Base-by-base conservation (phyloP, 2,329 filamentous ascomycete species). In the Blastomyces parvus region DNA sequence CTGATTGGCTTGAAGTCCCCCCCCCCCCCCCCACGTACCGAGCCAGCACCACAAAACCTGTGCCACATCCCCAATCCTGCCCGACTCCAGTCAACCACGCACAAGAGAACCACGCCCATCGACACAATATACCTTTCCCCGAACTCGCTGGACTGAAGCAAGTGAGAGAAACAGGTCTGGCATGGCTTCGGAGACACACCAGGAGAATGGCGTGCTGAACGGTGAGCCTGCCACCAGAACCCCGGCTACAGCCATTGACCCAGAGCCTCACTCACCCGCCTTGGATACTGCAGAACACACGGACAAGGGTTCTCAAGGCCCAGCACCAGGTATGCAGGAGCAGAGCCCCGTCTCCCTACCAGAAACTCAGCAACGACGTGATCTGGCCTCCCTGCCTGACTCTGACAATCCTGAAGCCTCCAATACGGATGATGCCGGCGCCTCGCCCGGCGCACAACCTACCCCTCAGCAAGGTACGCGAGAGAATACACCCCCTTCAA, bases 401-500 rank as follows among this genome's bases (percentile, higher is more conserved):
- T n/a, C 58, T 44, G 6, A 22, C n/a, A 33, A 60, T 30, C 14
- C 61, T 33, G 22, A 48, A 62, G 59, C 25, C 40, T 17, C 50
- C 48, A 22, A 22, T 30, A 22, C 36, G 48, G 36, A 50, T 44
- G 25, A 42, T 53, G 13, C 14, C 55, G 55, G 44, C 30, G 9
- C 33, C 38, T 19, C 42, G 44, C 33, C 27, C n/a, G 38, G 48
- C 38, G 14, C 36, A 58, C 58, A 33, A 53, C 50, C 42, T 61
- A 59, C 42, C 44, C 36, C 61, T 50, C 33, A 38, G 38, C 38
- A 63, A 65, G 64, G 64, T 65, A 63, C 48, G 63, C 57, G 50
- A 44, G 38, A 59, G 13, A 40, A n/a, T 7, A 30, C 33, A 33
- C 27, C 42, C 17, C 46, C 27, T 44, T 13, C 33, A 11, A 42